phyloP scores from a whole-genome alignment of 257 asterid species.

The Nicotiana undulata region DNA sequence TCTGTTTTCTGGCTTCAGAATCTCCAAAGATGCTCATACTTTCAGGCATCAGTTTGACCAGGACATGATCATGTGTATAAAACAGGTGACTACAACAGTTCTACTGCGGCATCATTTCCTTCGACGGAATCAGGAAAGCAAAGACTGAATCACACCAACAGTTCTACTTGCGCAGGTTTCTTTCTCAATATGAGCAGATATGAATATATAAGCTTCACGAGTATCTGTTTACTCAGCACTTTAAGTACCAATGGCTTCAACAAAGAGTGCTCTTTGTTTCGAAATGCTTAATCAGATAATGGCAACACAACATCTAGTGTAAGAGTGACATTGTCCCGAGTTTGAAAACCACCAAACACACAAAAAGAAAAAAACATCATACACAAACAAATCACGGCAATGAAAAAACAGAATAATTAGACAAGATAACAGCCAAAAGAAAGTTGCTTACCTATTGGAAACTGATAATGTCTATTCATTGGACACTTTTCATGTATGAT shows the following conservation, averaged over 20 bases:
- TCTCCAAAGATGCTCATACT: too few species aligned
- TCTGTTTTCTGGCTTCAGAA: too few species aligned
- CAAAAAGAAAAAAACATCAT: too few species aligned
- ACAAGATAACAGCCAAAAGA: neutral
- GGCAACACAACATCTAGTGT: neutral
- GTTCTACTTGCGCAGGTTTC: neutral
- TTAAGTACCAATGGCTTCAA: neutral
- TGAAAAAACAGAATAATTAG: neutral
- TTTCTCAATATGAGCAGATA: neutral
- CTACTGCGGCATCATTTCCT: neutral
- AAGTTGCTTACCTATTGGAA: neutral
- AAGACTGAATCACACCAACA: neutral
- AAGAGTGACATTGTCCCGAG: neutral
- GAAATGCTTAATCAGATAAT: neutral
- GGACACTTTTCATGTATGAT: neutral
- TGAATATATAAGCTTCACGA: too few species aligned
- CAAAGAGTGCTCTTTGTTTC: neutral
- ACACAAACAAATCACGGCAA: neutral
- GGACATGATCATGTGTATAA: too few species aligned
- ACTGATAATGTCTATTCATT: neutral
- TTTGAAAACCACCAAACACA: neutral
- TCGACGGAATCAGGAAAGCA: neutral
- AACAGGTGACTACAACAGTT: too few species aligned
- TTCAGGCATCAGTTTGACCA: too few species aligned
- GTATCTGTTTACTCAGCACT: too few species aligned